These are phyloP conservation scores for Trichoderma harzianum DNA, from an alignment of 2,329 filamentous ascomycete genomes.

Conservation along the genomic window DNA sequence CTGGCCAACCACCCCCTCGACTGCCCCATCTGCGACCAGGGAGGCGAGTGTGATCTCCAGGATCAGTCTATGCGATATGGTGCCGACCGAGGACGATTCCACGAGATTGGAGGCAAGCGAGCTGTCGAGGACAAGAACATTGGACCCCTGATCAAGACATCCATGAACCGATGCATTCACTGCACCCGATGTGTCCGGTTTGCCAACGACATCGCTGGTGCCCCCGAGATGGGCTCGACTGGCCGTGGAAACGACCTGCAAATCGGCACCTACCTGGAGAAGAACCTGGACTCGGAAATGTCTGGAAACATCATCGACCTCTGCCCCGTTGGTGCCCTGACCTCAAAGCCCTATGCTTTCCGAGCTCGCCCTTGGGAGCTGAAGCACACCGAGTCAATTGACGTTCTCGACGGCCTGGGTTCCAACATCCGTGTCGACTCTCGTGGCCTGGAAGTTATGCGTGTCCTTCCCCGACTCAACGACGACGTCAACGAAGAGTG, in stretches of 20 bases:
- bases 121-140: conserved; percentile 99
- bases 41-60: conserved; percentile 97
- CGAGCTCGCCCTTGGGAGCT: conserved; percentile 95
- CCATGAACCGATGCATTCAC: conserved; percentile 99
- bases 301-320: conserved; percentile 98
- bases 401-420: conserved; percentile 87
- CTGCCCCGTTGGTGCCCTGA: conserved; percentile 93
- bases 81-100: conserved; percentile 91
- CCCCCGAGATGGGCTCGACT: conserved; percentile 88
- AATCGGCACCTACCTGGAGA: conserved; percentile 96
- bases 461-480: conserved; percentile 86
- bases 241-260: conserved; percentile 96
- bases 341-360: conserved; percentile 97
- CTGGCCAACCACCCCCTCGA: conserved; percentile 94
- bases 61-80: conserved; percentile 99
- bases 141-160: conserved; percentile 95
- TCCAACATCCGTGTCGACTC: conserved; percentile 94
- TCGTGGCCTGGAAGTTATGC: conserved; percentile 93
- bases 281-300: conserved; percentile 88
- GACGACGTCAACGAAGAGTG: conserved; percentile 99
- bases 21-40: conserved; percentile 97
- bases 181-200: conserved; percentile 98
- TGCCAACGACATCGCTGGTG: conserved; percentile 94
- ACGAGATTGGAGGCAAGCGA: conserved; percentile 93
- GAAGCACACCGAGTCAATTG: conserved; percentile 92